These are phyloP conservation scores for Skeletonema potamos DNA, from an alignment of 108 stramenopile species.

Conservation along the genomic window DNA sequence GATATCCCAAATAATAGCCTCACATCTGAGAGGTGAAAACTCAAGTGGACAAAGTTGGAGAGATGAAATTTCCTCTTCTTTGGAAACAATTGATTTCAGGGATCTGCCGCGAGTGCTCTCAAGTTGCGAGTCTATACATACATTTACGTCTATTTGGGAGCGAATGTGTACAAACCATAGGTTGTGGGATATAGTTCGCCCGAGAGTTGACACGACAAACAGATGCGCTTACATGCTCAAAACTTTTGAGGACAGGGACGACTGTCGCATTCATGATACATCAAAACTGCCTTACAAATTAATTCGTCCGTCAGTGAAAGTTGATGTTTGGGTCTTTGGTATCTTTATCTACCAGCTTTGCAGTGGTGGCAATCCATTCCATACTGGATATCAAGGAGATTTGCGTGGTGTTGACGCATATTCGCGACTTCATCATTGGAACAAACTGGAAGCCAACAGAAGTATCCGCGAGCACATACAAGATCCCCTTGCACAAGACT, in stretches of 20 bases:
- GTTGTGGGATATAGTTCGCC: slow-evolving; percentile 53
- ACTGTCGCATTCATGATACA: slow-evolving; percentile 14
- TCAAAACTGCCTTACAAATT: slow-evolving; percentile 65
- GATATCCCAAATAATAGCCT: slow-evolving; percentile 50
- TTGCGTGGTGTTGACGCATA: slow-evolving; percentile 18
- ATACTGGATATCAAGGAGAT: slow-evolving; percentile 26
- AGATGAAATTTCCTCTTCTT: slow-evolving; percentile 38
- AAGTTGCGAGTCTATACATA: slow-evolving; percentile 7
- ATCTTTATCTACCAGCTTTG: slow-evolving; percentile 61
- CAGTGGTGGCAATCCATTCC: slow-evolving; percentile 62
- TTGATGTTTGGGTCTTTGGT: slow-evolving; percentile 77
- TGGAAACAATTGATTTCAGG: slow-evolving; percentile 29
- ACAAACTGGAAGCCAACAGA: slow-evolving; percentile 26
- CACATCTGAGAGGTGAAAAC: slow-evolving; percentile 34
- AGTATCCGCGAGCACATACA: slow-evolving; percentile 51
- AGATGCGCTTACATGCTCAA: slow-evolving; percentile 56
- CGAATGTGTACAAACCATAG: slow-evolving; percentile 19
- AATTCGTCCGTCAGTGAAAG: slow-evolving; percentile 41
- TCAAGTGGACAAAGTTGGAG: slow-evolving; percentile 48
- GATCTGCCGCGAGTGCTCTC: slow-evolving; percentile 42
- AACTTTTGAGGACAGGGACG: slow-evolving; percentile 50
- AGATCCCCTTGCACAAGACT: slow-evolving; percentile 72
- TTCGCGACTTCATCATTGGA: slow-evolving; percentile 23
- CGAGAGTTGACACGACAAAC: slow-evolving; percentile 43
- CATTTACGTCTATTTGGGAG: slow-evolving; percentile 24